A percentile compares a stretch with the other conserved stretches of the same genome.
Conservation (phyloP, 768 basidiomycete species). For the Amanita jacksonii region DNA sequence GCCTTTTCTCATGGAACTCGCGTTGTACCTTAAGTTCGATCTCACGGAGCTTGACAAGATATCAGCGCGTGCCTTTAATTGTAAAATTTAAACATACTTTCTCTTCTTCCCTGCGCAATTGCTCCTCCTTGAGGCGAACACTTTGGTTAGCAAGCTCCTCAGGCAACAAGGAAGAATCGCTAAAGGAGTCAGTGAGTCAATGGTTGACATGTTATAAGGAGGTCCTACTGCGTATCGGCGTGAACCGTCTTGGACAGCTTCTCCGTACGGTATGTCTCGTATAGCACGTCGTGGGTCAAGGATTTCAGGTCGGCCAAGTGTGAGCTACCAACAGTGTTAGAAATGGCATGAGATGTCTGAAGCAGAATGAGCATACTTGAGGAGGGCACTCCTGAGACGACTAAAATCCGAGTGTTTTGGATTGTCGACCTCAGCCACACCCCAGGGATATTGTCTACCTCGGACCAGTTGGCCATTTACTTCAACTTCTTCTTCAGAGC, state of each 20-base stretch:
- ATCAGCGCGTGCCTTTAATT: conserved; percentile 6
- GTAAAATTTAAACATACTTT: conserved; percentile 42
- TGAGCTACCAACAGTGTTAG: conserved; percentile 42
- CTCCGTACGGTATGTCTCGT: conserved; percentile 97
- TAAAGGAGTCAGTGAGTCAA: conserved; percentile 23
- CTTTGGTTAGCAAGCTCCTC: conserved; percentile 96
- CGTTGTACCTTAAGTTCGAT: conserved; percentile 97
- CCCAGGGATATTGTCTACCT: conserved; percentile 97
- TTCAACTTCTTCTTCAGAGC: conserved; percentile 95
- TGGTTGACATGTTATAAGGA: conserved; percentile 9
- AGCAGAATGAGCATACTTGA: conserved; percentile 51
- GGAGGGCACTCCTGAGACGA: conserved; percentile 80
- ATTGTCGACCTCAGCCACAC: conserved; percentile 97
- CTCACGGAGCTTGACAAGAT: conserved; percentile 66
- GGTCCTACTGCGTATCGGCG: conserved; percentile 58
- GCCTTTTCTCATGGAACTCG: conserved; percentile 96
- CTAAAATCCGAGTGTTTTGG: conserved; percentile 99
- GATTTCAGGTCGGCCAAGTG: conserved; percentile 94
- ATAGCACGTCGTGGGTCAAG: conserved; percentile 86
- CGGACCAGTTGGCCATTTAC: conserved; percentile 87
- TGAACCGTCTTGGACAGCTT: conserved; percentile 89
- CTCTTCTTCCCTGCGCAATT: conserved; percentile 93
- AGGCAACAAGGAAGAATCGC: conserved; percentile 85
- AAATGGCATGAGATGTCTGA: background rate
- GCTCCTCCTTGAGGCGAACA: conserved; percentile 97